Percentiles rank a stretch among this genome's conserved stretches.
These are phyloP conservation scores for Umbelopsis sp. DNA, from an alignment of 192 early-diverging fungal species.

Conservation along the genomic window DNA sequence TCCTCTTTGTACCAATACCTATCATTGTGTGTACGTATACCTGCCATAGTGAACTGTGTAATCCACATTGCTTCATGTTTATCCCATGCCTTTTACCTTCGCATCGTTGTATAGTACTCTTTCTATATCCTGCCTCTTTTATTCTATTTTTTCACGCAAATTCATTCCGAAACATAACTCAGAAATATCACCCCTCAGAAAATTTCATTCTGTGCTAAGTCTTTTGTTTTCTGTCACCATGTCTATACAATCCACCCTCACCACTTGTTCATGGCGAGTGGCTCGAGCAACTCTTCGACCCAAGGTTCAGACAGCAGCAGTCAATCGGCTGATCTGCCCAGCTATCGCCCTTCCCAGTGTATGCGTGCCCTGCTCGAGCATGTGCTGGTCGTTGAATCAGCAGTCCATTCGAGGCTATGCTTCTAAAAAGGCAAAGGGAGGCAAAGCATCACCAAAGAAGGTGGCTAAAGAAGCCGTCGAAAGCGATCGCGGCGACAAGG, in stretches of 20 bases:
- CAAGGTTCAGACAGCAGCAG: background rate
- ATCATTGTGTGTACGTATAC: too few relatives aligned
- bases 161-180: too few relatives aligned
- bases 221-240: background rate
- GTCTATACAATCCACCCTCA: background rate
- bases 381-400: background rate
- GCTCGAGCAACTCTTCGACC: background rate
- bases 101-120: too few relatives aligned
- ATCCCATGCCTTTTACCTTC: too few relatives aligned
- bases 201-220: background rate
- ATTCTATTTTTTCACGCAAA: too few relatives aligned
- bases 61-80: too few relatives aligned
- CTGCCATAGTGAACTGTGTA: too few relatives aligned
- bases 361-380: background rate
- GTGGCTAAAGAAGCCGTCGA: constrained; percentile 34
- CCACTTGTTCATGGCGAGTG: background rate
- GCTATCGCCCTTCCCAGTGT: background rate
- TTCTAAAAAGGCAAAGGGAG: constrained; percentile 46
- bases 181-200: too few relatives aligned
- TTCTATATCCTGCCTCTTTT: too few relatives aligned
- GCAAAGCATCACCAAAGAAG: constrained; percentile 16
- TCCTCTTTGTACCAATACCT: too few relatives aligned
- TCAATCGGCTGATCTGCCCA: background rate
- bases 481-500: constrained; percentile 29
- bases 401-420: constrained; percentile 29